Conservation (phyloP, 495 filamentous ascomycete genomes). For the Astrothelium macrocarpum region DNA sequence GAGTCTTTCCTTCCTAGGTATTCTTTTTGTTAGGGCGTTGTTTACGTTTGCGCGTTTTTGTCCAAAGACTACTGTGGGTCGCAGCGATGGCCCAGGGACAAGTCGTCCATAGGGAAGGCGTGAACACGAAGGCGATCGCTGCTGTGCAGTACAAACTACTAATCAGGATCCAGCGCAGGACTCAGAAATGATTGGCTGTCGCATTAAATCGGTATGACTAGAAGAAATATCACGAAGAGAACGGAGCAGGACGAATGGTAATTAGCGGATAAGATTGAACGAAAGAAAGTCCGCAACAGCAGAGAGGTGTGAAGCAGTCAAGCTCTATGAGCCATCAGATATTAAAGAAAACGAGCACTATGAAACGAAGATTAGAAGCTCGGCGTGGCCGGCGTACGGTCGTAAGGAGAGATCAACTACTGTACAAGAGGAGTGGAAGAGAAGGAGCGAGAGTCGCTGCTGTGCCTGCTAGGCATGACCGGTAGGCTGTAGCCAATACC, state of each 20-base stretch:
- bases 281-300: background rate
- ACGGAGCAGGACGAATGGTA: background rate
- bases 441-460: background rate
- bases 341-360: background rate
- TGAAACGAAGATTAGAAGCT: background rate
- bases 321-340: background rate
- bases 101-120: background rate
- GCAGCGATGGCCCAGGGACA: background rate
- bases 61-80: background rate
- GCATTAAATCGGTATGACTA: background rate
- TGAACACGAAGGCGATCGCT: background rate
- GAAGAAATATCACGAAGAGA: background rate
- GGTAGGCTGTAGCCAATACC: background rate
- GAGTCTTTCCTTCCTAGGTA: background rate
- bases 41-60: slow-evolving; percentile 4
- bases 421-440: background rate
- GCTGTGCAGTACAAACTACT: background rate
- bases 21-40: background rate
- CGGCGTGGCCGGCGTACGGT: background rate
- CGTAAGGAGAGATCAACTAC: background rate
- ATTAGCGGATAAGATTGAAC: slow-evolving; percentile 1
- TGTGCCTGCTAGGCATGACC: background rate
- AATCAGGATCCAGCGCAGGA: background rate
- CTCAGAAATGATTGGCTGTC: background rate
- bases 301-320: background rate